Base-by-base conservation (phyloP, 2,329 filamentous ascomycete species). In the Cladosporium velox region DNA sequence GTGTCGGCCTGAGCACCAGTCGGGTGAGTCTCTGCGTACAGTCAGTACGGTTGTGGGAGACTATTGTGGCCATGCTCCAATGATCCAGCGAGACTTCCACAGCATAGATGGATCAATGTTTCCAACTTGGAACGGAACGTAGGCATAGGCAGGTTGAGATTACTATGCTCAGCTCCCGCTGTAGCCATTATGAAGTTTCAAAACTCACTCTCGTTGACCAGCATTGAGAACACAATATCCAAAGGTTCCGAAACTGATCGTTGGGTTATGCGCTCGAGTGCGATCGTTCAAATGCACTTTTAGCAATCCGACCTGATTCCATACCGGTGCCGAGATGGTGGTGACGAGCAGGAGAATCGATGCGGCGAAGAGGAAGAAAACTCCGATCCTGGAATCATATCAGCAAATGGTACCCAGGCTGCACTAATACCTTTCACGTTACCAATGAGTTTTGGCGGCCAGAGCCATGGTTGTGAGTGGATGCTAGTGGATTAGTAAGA, bases 241-340 rank as follows among this genome's bases (percentile, higher is more conserved):
- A 77, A 88, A 89, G 0, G 85, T 86, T 54, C 87, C 87, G 75
- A 87, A 88, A 2, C 78, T 80, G 38, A 88, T 75, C 12, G 69
- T 66, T 3, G 76, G 77, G 47, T 80, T 72, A 30, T 77, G 67
- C 18, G 69, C 69, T 26, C 70, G 67, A 11, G 74, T 76, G 30
- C 73, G 70, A 69, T 80, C 78, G 52, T 75, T 75, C 24, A 88
- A 77, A 59, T 80, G 77, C 67, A 89, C 81, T 66, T 81, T 83
- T 65, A 89, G 74, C 44, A 90, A 77, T 54, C 81, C 78, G 52
- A 88, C 79, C 70, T 83, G 71, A 71, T 86, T 79, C 70, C 87
- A 81, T 52, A 89, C 84, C 10, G 87, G 87, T 0, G 87, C 79
- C 2, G 86, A 85, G 68, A 89, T 85, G 68, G 81, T 83, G 65